A percentile compares a stretch with the other conserved stretches of the same genome.
Evolutionary conservation across 108 stramenopile species (phyloP).

Genomic region (Cylindrotheca fusiformis): DNA sequence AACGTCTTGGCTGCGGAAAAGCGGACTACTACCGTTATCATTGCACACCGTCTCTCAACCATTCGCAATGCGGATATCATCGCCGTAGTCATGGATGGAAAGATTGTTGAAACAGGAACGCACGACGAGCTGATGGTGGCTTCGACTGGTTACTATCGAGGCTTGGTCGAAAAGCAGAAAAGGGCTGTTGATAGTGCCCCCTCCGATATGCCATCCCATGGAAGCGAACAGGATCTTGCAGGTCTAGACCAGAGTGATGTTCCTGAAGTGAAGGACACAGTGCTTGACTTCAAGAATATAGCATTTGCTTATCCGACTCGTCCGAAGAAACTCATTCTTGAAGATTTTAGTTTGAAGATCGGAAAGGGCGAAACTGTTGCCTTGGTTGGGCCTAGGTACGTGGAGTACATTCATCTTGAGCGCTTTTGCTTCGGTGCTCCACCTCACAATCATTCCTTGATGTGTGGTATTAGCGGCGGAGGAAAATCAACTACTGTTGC

Average conservation of each 20-base stretch:
- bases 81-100: conserved; percentile 73
- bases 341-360: conserved; percentile 43
- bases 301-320: conserved; percentile 54
- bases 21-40: conserved; percentile 71
- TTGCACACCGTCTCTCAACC: conserved; percentile 82
- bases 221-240: neutral
- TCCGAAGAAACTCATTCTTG: conserved; percentile 33
- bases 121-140: conserved; percentile 36
- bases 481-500: conserved; percentile 86
- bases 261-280: neutral
- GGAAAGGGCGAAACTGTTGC: conserved; percentile 55
- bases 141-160: conserved; percentile 13
- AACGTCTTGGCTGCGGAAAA: conserved; percentile 37
- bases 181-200: neutral
- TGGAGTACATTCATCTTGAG: neutral
- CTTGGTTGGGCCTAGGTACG: conserved; percentile 49
- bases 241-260: neutral
- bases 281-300: conserved; percentile 42
- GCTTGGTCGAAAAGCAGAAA: conserved; percentile 19
- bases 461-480: conserved; percentile 42
- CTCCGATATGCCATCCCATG: neutral
- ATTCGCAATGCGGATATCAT: conserved; percentile 82
- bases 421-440: neutral
- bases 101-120: conserved; percentile 72
- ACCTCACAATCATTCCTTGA: neutral